Evolutionary conservation across 1,284 basidiomycete species (phyloP), one percentile per base, ranked within the genome.

Genomic region (Neolentinus lepideus): DNA sequence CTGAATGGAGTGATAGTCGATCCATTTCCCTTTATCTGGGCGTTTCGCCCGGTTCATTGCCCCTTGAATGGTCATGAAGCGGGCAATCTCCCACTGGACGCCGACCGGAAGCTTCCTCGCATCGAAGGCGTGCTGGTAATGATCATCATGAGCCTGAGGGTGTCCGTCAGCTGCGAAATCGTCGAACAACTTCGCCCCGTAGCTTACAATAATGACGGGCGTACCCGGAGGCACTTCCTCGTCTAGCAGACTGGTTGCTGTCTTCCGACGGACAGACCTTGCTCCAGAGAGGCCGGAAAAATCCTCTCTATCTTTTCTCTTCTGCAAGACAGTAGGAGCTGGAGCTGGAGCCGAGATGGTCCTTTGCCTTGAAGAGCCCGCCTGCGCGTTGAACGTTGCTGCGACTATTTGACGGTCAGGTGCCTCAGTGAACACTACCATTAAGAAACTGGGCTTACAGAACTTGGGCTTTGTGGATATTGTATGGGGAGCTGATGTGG

Each of bases 181-280:
- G 47, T 6, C 9, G 14, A 50, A 24, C 9, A 21, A 29, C 24
- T 25, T 26, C 12, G n/a, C 14, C 9, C 6, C 4, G 21, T 8
- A 43, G 45, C 47, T 50, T 50, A 50, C 47, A n/a, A 50, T 50
- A 6, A 50, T 25, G 10, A 50, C 27, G 24, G 47, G 47, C 22
- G 9, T 29, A 21, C 24, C 6, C 6, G 38, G 38, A n/a, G 38
- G 38, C n/a, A 6, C 6, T n/a, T 21, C 16, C 8, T 43, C 38
- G 16, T 43, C 12, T 43, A 43, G 6, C 8, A 43, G 38, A 21
- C 38, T 16, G 38, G 38, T 43, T n/a, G 8, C 38, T 31, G 29
- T 31, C 29, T 43, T 35, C 3, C 6, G 38, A 4, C 38, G 38
- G 38, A 21, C 19, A 21, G 19, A 3, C 38, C 38, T 43, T 43